These are phyloP conservation scores for Jaapia argillacea DNA, from an alignment of 768 basidiomycete genomes.

Conservation along the genomic window DNA sequence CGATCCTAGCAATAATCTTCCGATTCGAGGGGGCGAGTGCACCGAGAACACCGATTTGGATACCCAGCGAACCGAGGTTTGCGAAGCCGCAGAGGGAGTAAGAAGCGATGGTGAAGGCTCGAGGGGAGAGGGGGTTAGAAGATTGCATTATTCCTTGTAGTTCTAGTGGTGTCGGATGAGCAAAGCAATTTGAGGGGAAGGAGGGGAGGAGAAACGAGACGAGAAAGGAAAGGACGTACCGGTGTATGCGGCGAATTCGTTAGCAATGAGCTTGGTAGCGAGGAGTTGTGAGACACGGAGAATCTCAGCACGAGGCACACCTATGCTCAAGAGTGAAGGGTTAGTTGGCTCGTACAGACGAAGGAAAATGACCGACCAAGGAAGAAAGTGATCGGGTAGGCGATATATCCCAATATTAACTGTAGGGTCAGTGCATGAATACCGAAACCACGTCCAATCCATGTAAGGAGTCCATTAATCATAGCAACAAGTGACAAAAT, in stretches of 20 bases:
- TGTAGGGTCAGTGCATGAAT: slow-evolving; percentile 77
- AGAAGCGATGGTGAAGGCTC: slow-evolving; percentile 73
- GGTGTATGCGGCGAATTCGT: slow-evolving; percentile 76
- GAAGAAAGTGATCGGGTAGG: slow-evolving; percentile 84
- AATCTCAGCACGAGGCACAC: slow-evolving; percentile 77
- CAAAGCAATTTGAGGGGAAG: background rate
- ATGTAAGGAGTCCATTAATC: slow-evolving; percentile 80
- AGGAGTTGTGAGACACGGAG: slow-evolving; percentile 71
- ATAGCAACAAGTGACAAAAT: slow-evolving; percentile 74
- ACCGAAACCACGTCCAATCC: slow-evolving; percentile 82
- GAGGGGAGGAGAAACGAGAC: background rate
- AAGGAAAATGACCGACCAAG: too few relatives aligned
- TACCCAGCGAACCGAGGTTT: slow-evolving; percentile 78
- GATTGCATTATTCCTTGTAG: slow-evolving; percentile 38
- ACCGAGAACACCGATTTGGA: slow-evolving; percentile 71
- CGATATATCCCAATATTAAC: slow-evolving; percentile 77
- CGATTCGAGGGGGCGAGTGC: slow-evolving; percentile 61
- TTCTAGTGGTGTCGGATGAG: slow-evolving; percentile 23
- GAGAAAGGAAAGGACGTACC: slow-evolving; percentile 13
- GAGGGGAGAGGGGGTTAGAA: slow-evolving; percentile 49
- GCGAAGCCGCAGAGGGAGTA: slow-evolving; percentile 91
- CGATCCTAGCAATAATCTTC: slow-evolving; percentile 61
- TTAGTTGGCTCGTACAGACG: slow-evolving; percentile 1
- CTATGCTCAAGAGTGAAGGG: too few relatives aligned
- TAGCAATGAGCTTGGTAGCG: slow-evolving; percentile 80